Base-by-base conservation (phyloP, 2,329 filamentous ascomycete species). In the Huntiella omanensis region DNA sequence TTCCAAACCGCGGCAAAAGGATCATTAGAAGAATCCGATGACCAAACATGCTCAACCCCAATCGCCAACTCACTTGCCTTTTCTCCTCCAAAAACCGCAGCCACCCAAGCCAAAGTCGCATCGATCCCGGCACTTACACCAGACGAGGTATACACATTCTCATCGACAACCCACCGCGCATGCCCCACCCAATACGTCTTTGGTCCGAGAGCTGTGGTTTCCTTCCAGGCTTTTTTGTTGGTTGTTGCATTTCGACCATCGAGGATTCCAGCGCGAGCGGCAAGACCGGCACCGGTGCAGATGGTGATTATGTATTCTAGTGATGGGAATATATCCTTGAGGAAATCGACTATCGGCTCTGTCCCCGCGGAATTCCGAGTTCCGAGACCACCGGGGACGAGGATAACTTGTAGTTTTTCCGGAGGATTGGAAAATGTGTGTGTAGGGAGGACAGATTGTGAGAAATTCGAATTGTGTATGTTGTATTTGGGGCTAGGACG, bases 381-480 rank as follows among this genome's bases (percentile, higher is more conserved):
- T 0, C 77, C 77, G 0, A 61, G 45, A 0, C 79, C 77, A 2
- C 80, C 78, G 0, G 79, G 79, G 5, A 83, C 59, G n/a, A 84
- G 57, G 15, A 83, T 63, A 3, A 81, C 70, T 39, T 81, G 74
- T 4, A 80, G 58, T n/a, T 64, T 62, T 3, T 58, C 59, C 2
- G 69, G 68, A 2, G 66, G 62, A 4, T 63, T 58, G 38, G 59
- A 62, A 53, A 76, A 76, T 0, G 75, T 80, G 54, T 63, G 60
- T 2, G 66, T 69, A 15, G 66, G 62, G 13, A 57, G 49, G 11
- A 67, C 48, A 16, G 48, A 46, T 12, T 64, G 58, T 42, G 56
- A 60, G 51, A 65, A 63, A 49, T 54, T 56, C 36, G 58, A 59
- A 52, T 59, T 59, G 54, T 53, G 53, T 19, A 51, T 49, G 54